phyloP scores from a whole-genome alignment of 768 basidiomycete genomes.

The Tylopilus balloui region DNA sequence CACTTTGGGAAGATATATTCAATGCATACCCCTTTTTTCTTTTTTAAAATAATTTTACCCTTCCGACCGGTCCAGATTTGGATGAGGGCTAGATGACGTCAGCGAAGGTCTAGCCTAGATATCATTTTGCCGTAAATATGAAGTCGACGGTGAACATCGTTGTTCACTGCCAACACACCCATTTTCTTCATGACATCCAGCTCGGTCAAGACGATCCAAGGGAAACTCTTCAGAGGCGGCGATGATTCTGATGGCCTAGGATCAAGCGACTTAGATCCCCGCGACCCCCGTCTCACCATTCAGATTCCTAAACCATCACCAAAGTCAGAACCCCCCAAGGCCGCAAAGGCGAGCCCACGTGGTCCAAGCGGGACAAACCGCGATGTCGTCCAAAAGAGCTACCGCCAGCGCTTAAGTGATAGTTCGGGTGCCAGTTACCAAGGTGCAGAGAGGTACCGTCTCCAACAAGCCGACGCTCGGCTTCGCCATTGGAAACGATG shows the following conservation, averaged over 20 bases:
- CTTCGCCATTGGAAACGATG: slow-evolving; percentile 96
- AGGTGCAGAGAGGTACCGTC: slow-evolving; percentile 77
- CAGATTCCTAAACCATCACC: slow-evolving; percentile 58
- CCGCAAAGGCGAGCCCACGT: slow-evolving; percentile 35
- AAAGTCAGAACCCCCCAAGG: slow-evolving; percentile 37
- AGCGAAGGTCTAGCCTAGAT: slow-evolving; percentile 9
- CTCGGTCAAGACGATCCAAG: slow-evolving; percentile 62
- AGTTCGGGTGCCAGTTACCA: slow-evolving; percentile 68
- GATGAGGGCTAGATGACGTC: slow-evolving; percentile 20
- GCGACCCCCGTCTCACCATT: slow-evolving; percentile 51
- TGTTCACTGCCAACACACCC: slow-evolving; percentile 1
- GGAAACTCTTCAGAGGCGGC: slow-evolving; percentile 59
- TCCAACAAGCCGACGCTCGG: slow-evolving; percentile 76
- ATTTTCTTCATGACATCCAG: slow-evolving; percentile 38
- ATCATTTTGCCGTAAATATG: not conserved
- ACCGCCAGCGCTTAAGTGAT: slow-evolving; percentile 63
- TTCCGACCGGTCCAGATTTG: slow-evolving; percentile 6
- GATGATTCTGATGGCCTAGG: slow-evolving; percentile 20
- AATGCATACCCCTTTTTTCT: slow-evolving; percentile 22
- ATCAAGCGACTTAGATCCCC: slow-evolving; percentile 24
- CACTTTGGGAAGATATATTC: slow-evolving; percentile 12
- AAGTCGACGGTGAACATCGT: slow-evolving; percentile 1
- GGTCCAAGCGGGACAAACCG: slow-evolving; percentile 4
- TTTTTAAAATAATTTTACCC: too few relatives aligned
- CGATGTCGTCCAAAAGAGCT: slow-evolving; percentile 30